These are phyloP conservation scores for Blastocystis sp. DNA, from an alignment of 352 stramenopile genomes.

Conservation along the genomic window DNA sequence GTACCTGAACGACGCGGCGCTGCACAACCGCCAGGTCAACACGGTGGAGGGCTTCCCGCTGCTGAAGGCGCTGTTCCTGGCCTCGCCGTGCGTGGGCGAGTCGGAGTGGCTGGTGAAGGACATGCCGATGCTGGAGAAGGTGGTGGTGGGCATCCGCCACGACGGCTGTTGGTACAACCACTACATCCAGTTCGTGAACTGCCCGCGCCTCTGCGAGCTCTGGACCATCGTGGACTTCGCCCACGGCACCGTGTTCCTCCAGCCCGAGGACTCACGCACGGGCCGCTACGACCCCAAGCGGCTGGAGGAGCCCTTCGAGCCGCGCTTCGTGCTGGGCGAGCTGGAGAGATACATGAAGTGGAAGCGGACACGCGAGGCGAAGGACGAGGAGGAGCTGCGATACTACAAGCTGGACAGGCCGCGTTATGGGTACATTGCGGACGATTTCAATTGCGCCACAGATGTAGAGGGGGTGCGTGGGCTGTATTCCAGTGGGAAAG, in stretches of 20 bases:
- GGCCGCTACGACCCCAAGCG: too few species aligned
- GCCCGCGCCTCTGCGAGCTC: neutral
- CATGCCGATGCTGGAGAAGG: neutral
- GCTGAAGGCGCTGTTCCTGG: neutral
- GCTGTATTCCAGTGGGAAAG: too few species aligned
- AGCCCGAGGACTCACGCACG: neutral
- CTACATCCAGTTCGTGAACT: neutral
- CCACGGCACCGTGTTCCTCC: neutral
- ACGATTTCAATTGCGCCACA: too few species aligned
- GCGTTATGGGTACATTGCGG: too few species aligned
- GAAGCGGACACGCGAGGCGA: neutral
- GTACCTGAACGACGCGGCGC: neutral
- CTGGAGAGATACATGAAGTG: neutral
- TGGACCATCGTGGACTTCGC: neutral
- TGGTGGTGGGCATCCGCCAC: neutral
- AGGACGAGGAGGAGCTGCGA: too few species aligned
- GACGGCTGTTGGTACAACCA: neutral
- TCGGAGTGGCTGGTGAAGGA: neutral
- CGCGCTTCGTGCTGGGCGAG: neutral
- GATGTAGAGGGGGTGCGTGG: too few species aligned
- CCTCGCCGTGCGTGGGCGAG: neutral
- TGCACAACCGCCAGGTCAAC: too few species aligned
- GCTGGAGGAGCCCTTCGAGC: neutral
- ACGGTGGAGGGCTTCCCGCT: neutral
- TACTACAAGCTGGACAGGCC: too few species aligned